Conservation (phyloP, 257 asterid species). For the Sherardia arvensis region DNA sequence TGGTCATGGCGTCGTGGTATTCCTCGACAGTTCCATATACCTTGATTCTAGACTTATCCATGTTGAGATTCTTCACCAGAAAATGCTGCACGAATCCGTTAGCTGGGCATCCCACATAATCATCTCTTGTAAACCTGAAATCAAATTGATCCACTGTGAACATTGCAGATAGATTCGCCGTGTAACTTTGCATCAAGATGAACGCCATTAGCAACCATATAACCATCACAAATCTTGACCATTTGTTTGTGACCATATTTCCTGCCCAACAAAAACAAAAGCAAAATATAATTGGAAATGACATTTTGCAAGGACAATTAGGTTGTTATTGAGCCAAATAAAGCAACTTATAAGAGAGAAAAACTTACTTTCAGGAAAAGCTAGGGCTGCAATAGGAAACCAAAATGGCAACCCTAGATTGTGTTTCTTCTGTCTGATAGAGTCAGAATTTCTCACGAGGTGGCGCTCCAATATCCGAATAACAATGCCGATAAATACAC, state of each 20-base stretch:
- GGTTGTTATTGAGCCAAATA: no score
- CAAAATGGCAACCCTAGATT: constrained; percentile 18
- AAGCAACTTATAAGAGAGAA: no score
- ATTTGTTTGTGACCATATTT: constrained; percentile 35
- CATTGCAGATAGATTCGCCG: constrained; percentile 44
- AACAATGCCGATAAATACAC: constrained; percentile 21
- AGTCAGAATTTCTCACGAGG: constrained; percentile 4
- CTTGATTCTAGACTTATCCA: constrained; percentile 8
- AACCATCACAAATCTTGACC: constrained; percentile 43
- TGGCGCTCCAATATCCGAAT: constrained; percentile 28
- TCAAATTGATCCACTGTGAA: constrained; percentile 39
- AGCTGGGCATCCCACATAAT: constrained; percentile 29
- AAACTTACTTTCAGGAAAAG: constrained; percentile 45
- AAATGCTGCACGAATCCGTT: constrained; percentile 35
- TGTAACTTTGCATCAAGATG: constrained; percentile 54
- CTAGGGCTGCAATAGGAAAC: constrained; percentile 47
- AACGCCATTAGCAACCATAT: constrained; percentile 46
- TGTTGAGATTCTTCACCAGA: constrained; percentile 11
- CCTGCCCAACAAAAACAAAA: constrained; percentile 20
- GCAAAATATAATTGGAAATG: not conserved
- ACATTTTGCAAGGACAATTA: not conserved
- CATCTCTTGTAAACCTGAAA: constrained; percentile 23
- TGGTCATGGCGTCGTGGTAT: constrained; percentile 11
- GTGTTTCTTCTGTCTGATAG: constrained; percentile 13
- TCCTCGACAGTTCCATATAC: constrained; percentile 6